Evolutionary conservation across 2,329 filamentous ascomycete species (phyloP).

Genomic region (Aspergillus ruber): DNA sequence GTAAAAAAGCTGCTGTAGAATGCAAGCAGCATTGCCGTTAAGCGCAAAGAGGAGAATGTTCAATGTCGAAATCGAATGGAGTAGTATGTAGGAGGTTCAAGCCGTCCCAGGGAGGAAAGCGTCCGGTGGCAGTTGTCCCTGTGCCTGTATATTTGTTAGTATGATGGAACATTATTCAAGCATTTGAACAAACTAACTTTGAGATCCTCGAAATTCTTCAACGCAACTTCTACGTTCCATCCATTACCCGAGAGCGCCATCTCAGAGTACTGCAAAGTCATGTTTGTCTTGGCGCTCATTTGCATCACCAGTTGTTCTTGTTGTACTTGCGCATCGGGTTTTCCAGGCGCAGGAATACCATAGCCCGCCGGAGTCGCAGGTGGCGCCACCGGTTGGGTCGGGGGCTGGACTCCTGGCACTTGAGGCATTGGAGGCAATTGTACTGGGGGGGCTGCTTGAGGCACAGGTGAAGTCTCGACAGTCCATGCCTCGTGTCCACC

Average conservation of each 20-base stretch:
- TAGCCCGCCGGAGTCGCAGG: slow-evolving; percentile 33
- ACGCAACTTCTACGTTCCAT: slow-evolving; percentile 73
- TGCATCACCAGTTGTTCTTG: slow-evolving; percentile 65
- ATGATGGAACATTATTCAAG: neutral
- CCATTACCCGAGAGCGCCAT: slow-evolving; percentile 72
- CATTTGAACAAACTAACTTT: slow-evolving; percentile 49
- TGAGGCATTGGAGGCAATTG: slow-evolving; percentile 2
- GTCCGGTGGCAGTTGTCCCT: slow-evolving; percentile 42
- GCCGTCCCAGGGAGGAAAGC: slow-evolving; percentile 38
- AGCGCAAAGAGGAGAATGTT: neutral
- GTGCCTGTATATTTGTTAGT: slow-evolving; percentile 23
- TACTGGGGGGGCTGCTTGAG: slow-evolving; percentile 9
- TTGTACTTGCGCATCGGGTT: slow-evolving; percentile 48
- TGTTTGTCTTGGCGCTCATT: slow-evolving; percentile 68
- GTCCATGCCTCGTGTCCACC: slow-evolving; percentile 50
- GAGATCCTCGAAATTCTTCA: slow-evolving; percentile 67
- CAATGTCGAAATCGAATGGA: neutral
- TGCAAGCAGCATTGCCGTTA: neutral
- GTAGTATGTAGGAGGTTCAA: slow-evolving; percentile 5
- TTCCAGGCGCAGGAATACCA: slow-evolving; percentile 37
- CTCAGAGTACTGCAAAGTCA: slow-evolving; percentile 71
- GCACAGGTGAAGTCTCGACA: slow-evolving; percentile 30
- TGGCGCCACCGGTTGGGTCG: slow-evolving; percentile 18
- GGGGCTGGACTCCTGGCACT: slow-evolving; percentile 10
- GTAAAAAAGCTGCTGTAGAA: neutral